Evolutionary conservation across 768 basidiomycete species (phyloP), one percentile per base, ranked within the genome.

Genomic region (Flagelloscypha sp.): DNA sequence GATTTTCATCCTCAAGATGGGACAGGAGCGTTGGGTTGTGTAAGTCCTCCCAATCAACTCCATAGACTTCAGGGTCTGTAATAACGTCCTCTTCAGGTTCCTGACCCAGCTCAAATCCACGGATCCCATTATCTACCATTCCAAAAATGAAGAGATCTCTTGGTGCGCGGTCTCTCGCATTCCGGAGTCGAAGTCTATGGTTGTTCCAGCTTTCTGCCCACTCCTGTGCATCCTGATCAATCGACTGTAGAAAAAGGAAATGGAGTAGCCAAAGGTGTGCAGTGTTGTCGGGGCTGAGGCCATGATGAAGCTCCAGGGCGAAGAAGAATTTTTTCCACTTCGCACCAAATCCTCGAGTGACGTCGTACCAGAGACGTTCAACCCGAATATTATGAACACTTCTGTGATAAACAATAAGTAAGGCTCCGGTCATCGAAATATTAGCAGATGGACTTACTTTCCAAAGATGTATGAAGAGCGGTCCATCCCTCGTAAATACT

Each of bases 401-500:
- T 13, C 25, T 27, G 25, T 27, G 13, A 9, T 27, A 9, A 9
- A 9, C 9, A 9, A n/a, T n/a, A n/a, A n/a, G n/a, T n/a, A n/a
- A n/a, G n/a, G n/a, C n/a, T n/a, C n/a, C n/a, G n/a, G n/a, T n/a
- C n/a, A n/a, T n/a, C n/a, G n/a, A n/a, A n/a, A n/a, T n/a, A n/a
- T n/a, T n/a, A n/a, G n/a, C n/a, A n/a, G n/a, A n/a, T n/a, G n/a
- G n/a, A n/a, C n/a, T n/a, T 41, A 58, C 58, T 48, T 25, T 18
- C 63, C 63, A 52, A 54, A 64, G 7, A 65, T 65, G 28, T 63
- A 66, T 3, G 58, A 63, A 2, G 56, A 54, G 8, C 46, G 17
- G 5, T 29, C 41, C 6, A 27, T n/a, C 4, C 57, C 57, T 6
- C 45, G 12, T 4, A 33, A 18, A 9, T 42, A 24, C 29, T 58